Evolutionary conservation across 495 filamentous ascomycete genomes (phyloP), one percentile per base, ranked within the genome.

Genomic region (Lepidopterella palustris): DNA sequence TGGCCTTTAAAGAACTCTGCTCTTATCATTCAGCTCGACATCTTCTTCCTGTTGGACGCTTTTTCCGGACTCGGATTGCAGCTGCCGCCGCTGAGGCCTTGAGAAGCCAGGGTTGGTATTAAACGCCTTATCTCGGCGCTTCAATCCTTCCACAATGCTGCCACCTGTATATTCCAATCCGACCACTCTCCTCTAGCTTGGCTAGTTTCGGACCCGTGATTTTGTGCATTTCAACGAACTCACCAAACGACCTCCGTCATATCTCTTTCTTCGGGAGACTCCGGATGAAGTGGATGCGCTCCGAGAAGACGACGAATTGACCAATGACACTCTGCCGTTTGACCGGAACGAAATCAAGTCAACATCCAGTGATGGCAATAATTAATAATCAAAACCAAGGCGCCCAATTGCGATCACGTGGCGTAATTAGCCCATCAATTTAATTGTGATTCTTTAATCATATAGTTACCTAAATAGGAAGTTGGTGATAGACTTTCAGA

Each of bases 61-160:
- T 25, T 24, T 32, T 11, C 29, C 57, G 27, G 57, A 15, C 57
- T 50, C 29, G 4, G 58, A 39, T 40, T 65, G 65, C 49, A 68
- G 31, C n/a, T 55, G 53, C 62, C 61, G 62, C 68, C 70, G 70
- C 42, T 68, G 62, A 35, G 71, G 45, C 1, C 68, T 68, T 8
- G 70, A 71, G 59, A 72, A 68, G 15, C 68, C 74, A 42, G 76
- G 64, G 18, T 76, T 61, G 9, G 66, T 63, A 56, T 74, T 74
- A 45, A 77, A 77, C 9, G 68, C 70, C 57, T 74, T 68, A 58
- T 77, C 70, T 42, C 74, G 63, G 31, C 70, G 62, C 31, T 62
- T 67, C 61, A 70, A 61, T 4, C 54, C 69, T 21, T 71, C 65
- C 21, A 72, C 3, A 13, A 61, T 67, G 5, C 48, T 63, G 11